Conservation (phyloP, 106 monocot species). For the Acorus gramineus region DNA sequence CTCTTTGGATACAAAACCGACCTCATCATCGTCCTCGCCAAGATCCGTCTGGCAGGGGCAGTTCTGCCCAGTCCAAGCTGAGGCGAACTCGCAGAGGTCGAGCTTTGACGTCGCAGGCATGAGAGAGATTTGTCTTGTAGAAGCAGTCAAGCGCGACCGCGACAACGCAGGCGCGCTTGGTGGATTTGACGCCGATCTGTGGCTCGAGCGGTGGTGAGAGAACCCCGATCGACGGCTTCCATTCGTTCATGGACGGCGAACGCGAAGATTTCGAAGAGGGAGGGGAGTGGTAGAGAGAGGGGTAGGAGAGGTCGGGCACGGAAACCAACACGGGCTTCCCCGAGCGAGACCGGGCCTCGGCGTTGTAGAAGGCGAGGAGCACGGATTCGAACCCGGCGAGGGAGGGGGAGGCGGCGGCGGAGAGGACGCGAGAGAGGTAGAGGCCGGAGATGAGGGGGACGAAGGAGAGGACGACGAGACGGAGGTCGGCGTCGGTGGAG, state of each 20-base stretch:
- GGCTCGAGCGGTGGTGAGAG: constrained; percentile 79
- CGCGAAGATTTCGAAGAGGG: not conserved
- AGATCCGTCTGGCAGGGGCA: constrained; percentile 62
- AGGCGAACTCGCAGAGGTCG: constrained; percentile 67
- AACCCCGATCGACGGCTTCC: constrained; percentile 26
- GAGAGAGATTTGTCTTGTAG: constrained; percentile 44
- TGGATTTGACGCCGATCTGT: constrained; percentile 77
- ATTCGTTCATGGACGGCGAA: not conserved
- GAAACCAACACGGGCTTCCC: constrained; percentile 62
- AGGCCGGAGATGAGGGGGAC: constrained; percentile 59
- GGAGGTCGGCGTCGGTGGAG: constrained; percentile 81
- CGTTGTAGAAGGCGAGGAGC: constrained; percentile 62
- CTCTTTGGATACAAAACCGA: constrained; percentile 9
- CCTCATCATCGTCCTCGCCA: constrained; percentile 29
- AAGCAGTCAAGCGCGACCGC: constrained; percentile 65
- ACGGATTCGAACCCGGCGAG: constrained; percentile 94
- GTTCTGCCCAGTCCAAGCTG: constrained; percentile 80
- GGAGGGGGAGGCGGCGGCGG: constrained; percentile 33
- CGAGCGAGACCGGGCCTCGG: constrained; percentile 49
- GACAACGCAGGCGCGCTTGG: constrained; percentile 69
- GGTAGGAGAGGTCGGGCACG: constrained; percentile 73
- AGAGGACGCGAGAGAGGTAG: constrained; percentile 57
- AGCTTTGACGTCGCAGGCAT: constrained; percentile 70
- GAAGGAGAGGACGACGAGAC: constrained; percentile 73
- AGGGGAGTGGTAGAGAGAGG: constrained; percentile 77